Evolutionary conservation across 108 stramenopile genomes (phyloP).

Genomic region (Fragilaria crotonensis): DNA sequence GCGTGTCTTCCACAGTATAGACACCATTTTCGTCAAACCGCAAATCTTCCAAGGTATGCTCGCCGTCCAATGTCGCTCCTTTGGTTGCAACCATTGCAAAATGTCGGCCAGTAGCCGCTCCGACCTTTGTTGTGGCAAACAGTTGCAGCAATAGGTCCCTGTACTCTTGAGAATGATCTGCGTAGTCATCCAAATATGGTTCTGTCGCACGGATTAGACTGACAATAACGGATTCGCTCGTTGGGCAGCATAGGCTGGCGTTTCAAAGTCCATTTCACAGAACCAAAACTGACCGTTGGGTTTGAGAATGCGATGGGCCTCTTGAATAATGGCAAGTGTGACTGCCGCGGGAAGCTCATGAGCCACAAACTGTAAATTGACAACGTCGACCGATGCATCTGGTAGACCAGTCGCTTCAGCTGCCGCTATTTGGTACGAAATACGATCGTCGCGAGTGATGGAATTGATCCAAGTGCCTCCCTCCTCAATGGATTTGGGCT

Average conservation of each 20-base stretch:
- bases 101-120: constrained; percentile 75
- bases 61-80: constrained; percentile 10
- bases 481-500: constrained; percentile 14
- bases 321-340: constrained; percentile 40
- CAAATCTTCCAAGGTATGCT: constrained; percentile 32
- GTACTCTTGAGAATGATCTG: constrained; percentile 47
- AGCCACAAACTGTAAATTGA: constrained; percentile 62
- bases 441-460: constrained; percentile 47
- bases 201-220: constrained; percentile 67
- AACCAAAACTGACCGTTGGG: constrained; percentile 65
- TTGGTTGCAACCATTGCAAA: constrained; percentile 75
- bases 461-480: constrained; percentile 56
- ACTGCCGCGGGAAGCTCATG: constrained; percentile 58
- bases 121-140: constrained; percentile 31
- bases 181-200: constrained; percentile 77
- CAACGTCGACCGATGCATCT: constrained; percentile 45
- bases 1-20: constrained; percentile 70
- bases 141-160: constrained; percentile 14
- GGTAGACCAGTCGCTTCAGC: constrained; percentile 37
- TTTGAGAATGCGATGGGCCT: constrained; percentile 53
- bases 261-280: constrained; percentile 80
- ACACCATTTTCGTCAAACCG: constrained; percentile 54
- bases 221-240: constrained; percentile 63
- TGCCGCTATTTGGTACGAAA: constrained; percentile 52
- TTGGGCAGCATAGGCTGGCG: constrained; percentile 69